These are phyloP conservation scores for Mortierella hygrophila DNA, from an alignment of 192 early-diverging fungal genomes.

Conservation along the genomic window DNA sequence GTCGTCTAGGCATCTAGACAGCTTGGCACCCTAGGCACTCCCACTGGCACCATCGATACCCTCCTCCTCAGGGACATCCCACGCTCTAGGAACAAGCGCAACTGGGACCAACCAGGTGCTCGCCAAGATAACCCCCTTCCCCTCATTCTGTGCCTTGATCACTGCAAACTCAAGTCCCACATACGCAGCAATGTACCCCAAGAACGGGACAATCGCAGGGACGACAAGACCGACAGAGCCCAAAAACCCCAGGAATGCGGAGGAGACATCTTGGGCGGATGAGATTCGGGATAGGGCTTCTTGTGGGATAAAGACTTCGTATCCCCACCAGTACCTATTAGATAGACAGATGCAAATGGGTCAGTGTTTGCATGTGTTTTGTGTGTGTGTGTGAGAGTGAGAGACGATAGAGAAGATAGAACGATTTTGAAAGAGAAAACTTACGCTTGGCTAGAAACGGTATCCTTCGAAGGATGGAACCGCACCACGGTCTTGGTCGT, in stretches of 20 bases:
- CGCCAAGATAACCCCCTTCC: slow-evolving; percentile 56
- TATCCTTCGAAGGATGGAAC: slow-evolving; percentile 38
- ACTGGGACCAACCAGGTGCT: slow-evolving; percentile 60
- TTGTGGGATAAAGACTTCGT: slow-evolving; percentile 59
- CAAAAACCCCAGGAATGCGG: slow-evolving; percentile 55
- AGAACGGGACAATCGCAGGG: slow-evolving; percentile 53
- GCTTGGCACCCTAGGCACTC: not conserved
- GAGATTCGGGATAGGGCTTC: slow-evolving; percentile 51
- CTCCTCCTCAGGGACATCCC: slow-evolving; percentile 40
- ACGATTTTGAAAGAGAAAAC: not conserved
- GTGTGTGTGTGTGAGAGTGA: too few species aligned
- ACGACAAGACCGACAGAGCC: slow-evolving; percentile 53
- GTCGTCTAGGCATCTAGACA: not conserved
- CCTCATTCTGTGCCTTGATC: slow-evolving; percentile 58
- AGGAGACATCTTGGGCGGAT: slow-evolving; percentile 55
- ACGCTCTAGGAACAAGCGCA: slow-evolving; percentile 56
- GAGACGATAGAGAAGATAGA: not conserved
- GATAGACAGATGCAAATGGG: too few species aligned
- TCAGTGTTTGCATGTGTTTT: too few species aligned
- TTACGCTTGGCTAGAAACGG: slow-evolving; percentile 50
- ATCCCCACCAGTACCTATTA: slow-evolving; percentile 59
- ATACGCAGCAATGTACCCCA: slow-evolving; percentile 60
- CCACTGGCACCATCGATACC: not conserved
- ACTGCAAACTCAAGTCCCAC: slow-evolving; percentile 59
- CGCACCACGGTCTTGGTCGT: slow-evolving; percentile 24